Evolutionary conservation across 352 stramenopile genomes (phyloP), one percentile per base, ranked within the genome.

Genomic region (Globisporangium nunn): DNA sequence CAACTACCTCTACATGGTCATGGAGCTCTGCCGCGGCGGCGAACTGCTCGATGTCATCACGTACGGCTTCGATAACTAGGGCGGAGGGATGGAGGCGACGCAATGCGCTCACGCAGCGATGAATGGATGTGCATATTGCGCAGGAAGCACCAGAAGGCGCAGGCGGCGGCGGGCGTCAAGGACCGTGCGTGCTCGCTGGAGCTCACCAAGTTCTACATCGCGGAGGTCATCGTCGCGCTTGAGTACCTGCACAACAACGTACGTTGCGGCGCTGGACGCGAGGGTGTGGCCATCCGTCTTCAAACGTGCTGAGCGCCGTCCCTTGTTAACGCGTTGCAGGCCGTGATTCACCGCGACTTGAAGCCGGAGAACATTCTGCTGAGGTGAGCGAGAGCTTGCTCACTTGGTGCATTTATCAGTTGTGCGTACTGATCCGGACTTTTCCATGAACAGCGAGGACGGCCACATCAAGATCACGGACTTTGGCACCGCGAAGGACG

Each of bases 261-360:
- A 59, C 45, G 67, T 59, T 1, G 23, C 23, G 23, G 1, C 23
- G 23, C 23, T 23, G 17, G 18, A 6, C 2, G 43, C 4, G 17
- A 29, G 43, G 18, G 4, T n/a, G 44, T 6, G 28, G 44, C 4
- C 33, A 37, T 10, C 4, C 7, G 28, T 29, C 11, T 41, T 1
- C 29, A n/a, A 0, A 2, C 2, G 12, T 17, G 29, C n/a, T 35
- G 10, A 33, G 5, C 30, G 23, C 17, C 11, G 37, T 41, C 8
- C 3, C 47, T 18, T 12, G 8, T 37, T n/a, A 28, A 23, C 5
- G 11, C 31, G 12, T 23, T 31, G 6, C 52, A 96, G 58, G 79
- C 93, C 50, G 75, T 99, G 7, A 98, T 99, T 59, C 96, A 99
- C 68, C 72, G 96, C 40, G 96, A 99, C 66, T 87, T 99, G 29